phyloP scores from a whole-genome alignment of 2,329 filamentous ascomycete genomes.

The Ophiostoma angusticollis region DNA sequence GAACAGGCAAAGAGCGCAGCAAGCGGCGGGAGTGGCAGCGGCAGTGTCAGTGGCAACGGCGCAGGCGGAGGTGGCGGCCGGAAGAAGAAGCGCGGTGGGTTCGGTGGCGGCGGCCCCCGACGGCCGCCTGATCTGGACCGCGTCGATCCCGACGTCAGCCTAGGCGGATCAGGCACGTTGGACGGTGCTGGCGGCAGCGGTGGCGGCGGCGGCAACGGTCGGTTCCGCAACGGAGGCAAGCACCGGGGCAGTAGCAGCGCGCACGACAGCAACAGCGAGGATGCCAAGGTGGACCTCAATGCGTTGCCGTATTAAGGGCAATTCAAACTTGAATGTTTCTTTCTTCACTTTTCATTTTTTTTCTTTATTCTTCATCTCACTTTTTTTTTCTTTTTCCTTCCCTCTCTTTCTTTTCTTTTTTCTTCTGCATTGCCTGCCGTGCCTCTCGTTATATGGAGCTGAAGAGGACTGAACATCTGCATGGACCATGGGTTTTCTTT shows the following conservation, averaged over 20 bases:
- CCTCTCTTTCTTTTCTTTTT: background rate
- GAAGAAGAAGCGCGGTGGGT: slow-evolving; percentile 14
- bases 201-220: background rate
- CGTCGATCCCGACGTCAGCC: slow-evolving; percentile 13
- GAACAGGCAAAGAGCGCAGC: background rate
- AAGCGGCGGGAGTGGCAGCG: background rate
- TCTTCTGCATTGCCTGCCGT: no score
- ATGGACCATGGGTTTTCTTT: no score
- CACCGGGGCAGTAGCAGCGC: slow-evolving; percentile 4
- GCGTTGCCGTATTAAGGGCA: slow-evolving; percentile 12
- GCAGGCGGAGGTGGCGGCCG: slow-evolving; percentile 4
- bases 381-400: background rate
- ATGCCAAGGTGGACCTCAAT: slow-evolving; percentile 14
- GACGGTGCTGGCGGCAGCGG: slow-evolving; percentile 6
- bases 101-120: slow-evolving; percentile 2
- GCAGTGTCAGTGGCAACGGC: background rate
- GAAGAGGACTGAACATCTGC: no score
- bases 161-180: no score
- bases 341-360: background rate
- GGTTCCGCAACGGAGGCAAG: slow-evolving; percentile 5
- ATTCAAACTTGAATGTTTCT: background rate
- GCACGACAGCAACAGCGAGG: slow-evolving; percentile 6
- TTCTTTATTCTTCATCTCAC: background rate
- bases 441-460: no score
- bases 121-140: slow-evolving; percentile 14